Evolutionary conservation across 192 early-diverging fungal genomes (phyloP), one percentile per base, ranked within the genome.

Genomic region (Backusella macrospora): DNA sequence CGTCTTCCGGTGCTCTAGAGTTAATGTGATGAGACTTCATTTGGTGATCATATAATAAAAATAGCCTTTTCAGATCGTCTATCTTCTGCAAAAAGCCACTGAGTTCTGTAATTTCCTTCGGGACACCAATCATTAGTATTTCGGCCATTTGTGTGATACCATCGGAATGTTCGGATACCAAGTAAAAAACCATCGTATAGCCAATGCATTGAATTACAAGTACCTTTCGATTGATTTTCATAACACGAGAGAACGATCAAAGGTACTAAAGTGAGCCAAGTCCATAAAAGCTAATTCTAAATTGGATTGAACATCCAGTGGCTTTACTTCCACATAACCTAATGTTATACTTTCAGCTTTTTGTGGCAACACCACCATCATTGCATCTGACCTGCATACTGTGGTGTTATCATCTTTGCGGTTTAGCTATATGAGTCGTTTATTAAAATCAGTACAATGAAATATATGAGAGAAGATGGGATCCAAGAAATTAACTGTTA

Each of bases 321-420:
- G 65, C 10, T 66, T 66, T 37, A 66, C 65, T 66, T 66, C 65
- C 43, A 66, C 37, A 18, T 66, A 66, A 8, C 65, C 65, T 37
- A 66, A 66, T 37, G 65, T 66, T 4, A 66, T 7, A 66, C 6
- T 66, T 9, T 66, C 34, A 1, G 65, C 65, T 66, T 66, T 66
- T 15, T 40, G 65, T 18, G 8, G 65, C 6, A 66, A 37, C 65
- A 39, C 37, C 7, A 40, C 38, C 7, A 18, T 66, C 5, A 39
- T 39, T 18, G 65, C 65, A 66, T 66, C 65, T 66, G 37, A 39
- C 12, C 37, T 21, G 38, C 21, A 66, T 66, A 40, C 37, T 18
- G 65, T 12, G 43, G 65, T 66, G 38, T 39, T 66, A 8, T 66
- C 65, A 66, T 66, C 65, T 66, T 66, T 66, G 43, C 65, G 65